Conservation (phyloP, 306 rosid species). For the Corylus avellana region DNA sequence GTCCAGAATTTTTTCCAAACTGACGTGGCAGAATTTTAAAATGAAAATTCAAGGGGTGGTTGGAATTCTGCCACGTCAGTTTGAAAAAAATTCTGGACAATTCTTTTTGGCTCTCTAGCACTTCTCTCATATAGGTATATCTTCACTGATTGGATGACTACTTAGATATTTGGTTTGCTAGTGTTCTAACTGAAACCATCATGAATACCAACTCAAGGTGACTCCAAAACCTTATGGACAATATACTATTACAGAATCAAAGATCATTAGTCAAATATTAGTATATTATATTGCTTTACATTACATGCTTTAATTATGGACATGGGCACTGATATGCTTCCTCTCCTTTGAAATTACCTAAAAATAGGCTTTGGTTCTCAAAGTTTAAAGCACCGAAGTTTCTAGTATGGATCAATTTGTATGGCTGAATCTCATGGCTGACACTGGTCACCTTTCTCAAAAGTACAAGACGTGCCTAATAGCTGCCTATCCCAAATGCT, state of each 20-base stretch:
- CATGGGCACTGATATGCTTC: slow-evolving; percentile 10
- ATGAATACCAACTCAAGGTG: background rate
- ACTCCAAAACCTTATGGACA: background rate
- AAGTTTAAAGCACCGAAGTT: slow-evolving; percentile 23
- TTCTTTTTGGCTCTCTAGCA: too few species aligned
- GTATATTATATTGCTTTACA: background rate
- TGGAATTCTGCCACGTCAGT: too few species aligned
- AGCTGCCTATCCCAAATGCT: slow-evolving; percentile 27
- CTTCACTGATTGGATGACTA: background rate
- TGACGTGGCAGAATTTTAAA: too few species aligned
- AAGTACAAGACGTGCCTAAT: slow-evolving; percentile 29
- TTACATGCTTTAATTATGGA: background rate
- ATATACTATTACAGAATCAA: background rate
- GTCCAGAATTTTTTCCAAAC: too few species aligned
- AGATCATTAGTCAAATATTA: background rate
- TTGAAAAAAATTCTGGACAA: too few species aligned
- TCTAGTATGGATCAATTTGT: slow-evolving; percentile 32
- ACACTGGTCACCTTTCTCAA: slow-evolving; percentile 25
- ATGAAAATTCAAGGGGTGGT: too few species aligned
- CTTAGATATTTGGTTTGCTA: background rate
- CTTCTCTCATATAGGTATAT: background rate
- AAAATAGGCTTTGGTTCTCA: slow-evolving; percentile 11
- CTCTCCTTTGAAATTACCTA: slow-evolving; percentile 27
- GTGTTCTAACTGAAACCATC: background rate
- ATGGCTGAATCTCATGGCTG: slow-evolving; percentile 39